A percentile compares a stretch with the other conserved stretches of the same genome.
phyloP scores from a whole-genome alignment of 495 filamentous ascomycete genomes.

The Neurospora sp. region DNA sequence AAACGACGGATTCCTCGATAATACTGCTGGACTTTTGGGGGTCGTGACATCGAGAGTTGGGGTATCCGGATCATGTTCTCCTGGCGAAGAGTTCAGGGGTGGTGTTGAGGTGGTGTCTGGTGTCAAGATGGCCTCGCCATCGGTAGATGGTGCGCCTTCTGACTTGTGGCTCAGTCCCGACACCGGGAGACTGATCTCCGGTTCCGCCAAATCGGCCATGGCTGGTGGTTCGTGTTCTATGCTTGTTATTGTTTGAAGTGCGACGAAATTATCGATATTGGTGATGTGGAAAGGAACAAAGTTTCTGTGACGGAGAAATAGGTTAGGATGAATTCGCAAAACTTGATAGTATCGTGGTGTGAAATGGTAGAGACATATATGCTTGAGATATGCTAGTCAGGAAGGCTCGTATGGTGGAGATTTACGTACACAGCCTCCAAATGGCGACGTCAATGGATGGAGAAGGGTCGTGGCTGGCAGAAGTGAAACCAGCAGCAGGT shows the following conservation, averaged over 20 bases:
- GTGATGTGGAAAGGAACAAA: neutral
- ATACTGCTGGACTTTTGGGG: conserved; percentile 36
- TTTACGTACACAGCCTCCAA: neutral
- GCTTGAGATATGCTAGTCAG: neutral
- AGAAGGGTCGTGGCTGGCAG: neutral
- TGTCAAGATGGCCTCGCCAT: conserved; percentile 33
- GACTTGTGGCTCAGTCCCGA: conserved; percentile 25
- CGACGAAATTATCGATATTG: conserved; percentile 12
- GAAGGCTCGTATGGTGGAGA: neutral
- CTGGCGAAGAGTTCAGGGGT: conserved; percentile 27
- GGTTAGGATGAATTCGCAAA: neutral
- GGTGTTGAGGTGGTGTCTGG: conserved; percentile 31
- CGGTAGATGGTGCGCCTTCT: conserved; percentile 28
- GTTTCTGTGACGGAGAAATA: neutral
- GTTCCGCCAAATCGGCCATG: conserved; percentile 39
- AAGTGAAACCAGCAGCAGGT: neutral
- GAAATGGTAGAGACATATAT: neutral
- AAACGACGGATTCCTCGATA: conserved; percentile 67
- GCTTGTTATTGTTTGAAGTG: conserved; percentile 26
- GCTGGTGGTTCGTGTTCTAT: conserved; percentile 23
- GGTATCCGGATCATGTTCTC: conserved; percentile 33
- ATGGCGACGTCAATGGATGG: neutral
- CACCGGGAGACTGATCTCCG: conserved; percentile 25
- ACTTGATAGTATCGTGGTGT: neutral
- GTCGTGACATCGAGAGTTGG: conserved; percentile 29